Base-by-base conservation (phyloP, 257 asterid species). In the Rauvolfia tetraphylla region DNA sequence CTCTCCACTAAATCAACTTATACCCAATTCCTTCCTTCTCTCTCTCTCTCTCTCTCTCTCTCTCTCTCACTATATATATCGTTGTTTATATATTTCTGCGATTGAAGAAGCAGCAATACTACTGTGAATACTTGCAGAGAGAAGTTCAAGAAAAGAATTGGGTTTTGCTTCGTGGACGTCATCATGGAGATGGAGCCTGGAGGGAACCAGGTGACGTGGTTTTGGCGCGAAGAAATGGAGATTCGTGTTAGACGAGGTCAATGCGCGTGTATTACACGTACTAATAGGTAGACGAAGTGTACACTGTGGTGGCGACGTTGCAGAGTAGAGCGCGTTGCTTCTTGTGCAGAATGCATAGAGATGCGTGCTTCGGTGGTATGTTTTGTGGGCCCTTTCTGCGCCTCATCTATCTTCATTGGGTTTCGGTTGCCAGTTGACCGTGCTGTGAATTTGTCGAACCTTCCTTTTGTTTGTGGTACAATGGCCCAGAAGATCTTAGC, bases 51-150 rank as follows among this genome's bases (percentile, higher is more conserved):
- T 51, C 39, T 34, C 13, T 53, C 31, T 39, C n/a, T 36, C 23
- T 39, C 46, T 66, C 23, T 39, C 18, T 1, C 18, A 18, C n/a
- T 1, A 39, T 63, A 56, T 44, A 66, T 14, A 14, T 4, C 0
- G 38, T 27, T 5, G 59, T 7, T 51, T 51, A 25, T 61, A 22
- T 73, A 69, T 78, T 51, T 68, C n/a, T 73, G 34, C 7, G 7
- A 59, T 69, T 54, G 63, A 53, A 6, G 76, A 83, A 83, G 75
- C 73, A 84, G 81, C 85, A 59, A 80, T 80, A 42, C 18, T 39
- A 29, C 22, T 61, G 23, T 1, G 13, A 73, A n/a, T n/a, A n/a
- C n/a, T 67, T 44, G 20, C 11, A 57, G 3, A 29, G 41, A 57
- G 38, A 27, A 72, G 59, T 80, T 38, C 56, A 84, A 74, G 85